Evolutionary conservation across 257 asterid genomes (phyloP), one percentile per base, ranked within the genome.

Genomic region (Cinchona pubescens): DNA sequence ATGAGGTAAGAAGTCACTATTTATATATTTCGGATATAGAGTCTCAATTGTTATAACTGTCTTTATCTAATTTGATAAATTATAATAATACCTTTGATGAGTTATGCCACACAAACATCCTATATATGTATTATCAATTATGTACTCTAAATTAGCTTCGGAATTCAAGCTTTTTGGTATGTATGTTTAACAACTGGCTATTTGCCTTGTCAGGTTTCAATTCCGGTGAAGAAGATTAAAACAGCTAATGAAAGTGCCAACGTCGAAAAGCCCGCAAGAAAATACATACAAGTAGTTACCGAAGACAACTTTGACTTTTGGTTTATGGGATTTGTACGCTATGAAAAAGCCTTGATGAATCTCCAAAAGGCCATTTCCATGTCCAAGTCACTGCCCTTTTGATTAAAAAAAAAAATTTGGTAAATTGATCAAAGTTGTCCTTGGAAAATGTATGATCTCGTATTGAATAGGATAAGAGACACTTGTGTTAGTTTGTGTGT

Each of bases 311-410:
- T 78, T 46, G 96, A 94, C 43, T 94, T 94, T 79, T 94, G 98
- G 97, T 92, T 94, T n/a, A 85, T 92, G 97, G 97, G 98, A 18
- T 91, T 93, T 81, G 89, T 91, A 35, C 90, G 97, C 48, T 91
- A 88, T 72, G 97, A 90, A 77, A 93, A 90, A 75, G 98, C 98
- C 48, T 79, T 94, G 43, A 15, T 73, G 48, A 90, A 87, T 78
- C 84, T 94, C 45, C 88, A 82, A 40, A 87, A 78, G 79, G 91
- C 87, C 34, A 87, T 89, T 60, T 86, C 92, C 40, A 61, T 83
- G 79, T 75, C 85, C n/a, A 82, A 66, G 32, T 81, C 81, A 69
- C 21, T 30, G 9, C 62, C 62, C 29, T 27, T 48, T 34, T 25
- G 12, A 27, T 1, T n/a, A n/a, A n/a, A n/a, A n/a, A n/a, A n/a